These are phyloP conservation scores for Acanthamoeba rhysodes DNA, from an alignment of 208 protist species.

Conservation along the genomic window DNA sequence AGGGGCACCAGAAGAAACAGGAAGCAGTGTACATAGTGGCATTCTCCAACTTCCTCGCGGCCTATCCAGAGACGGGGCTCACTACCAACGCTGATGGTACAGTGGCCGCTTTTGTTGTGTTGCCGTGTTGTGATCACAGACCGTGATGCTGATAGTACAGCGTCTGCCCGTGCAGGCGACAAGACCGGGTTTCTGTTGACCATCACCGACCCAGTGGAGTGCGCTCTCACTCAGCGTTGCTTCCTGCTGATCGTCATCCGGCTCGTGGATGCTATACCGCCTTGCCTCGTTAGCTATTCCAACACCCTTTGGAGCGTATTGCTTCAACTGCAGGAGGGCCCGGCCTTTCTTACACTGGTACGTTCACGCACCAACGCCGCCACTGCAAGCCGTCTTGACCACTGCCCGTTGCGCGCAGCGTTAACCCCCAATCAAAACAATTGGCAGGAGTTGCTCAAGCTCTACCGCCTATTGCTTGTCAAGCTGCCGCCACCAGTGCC, in stretches of 20 bases:
- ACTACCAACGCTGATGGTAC: background rate
- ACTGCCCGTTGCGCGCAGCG: too few relatives aligned
- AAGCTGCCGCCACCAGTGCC: conserved; percentile 16
- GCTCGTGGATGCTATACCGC: conserved; percentile 13
- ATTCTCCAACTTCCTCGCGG: conserved; percentile 42
- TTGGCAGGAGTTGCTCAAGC: conserved; percentile 38
- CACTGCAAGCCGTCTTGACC: too few relatives aligned
- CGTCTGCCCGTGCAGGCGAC: background rate
- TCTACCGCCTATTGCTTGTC: background rate
- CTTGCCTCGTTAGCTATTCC: background rate
- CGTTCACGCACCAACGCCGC: background rate
- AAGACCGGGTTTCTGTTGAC: background rate
- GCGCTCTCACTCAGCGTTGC: conserved; percentile 29
- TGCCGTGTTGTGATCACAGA: background rate
- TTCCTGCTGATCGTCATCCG: conserved; percentile 26
- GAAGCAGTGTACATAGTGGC: conserved; percentile 17
- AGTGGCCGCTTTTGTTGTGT: background rate
- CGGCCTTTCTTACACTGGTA: conserved; percentile 30
- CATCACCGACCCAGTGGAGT: background rate
- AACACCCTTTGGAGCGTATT: background rate
- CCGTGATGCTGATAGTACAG: background rate
- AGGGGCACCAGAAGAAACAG: background rate
- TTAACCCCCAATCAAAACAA: background rate
- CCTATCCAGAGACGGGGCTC: conserved; percentile 27
- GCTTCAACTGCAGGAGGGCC: background rate